Percentiles rank a stretch among this genome's conserved stretches.
phyloP scores from a whole-genome alignment of 2,329 filamentous ascomycete species.

The Exophiala sp. region DNA sequence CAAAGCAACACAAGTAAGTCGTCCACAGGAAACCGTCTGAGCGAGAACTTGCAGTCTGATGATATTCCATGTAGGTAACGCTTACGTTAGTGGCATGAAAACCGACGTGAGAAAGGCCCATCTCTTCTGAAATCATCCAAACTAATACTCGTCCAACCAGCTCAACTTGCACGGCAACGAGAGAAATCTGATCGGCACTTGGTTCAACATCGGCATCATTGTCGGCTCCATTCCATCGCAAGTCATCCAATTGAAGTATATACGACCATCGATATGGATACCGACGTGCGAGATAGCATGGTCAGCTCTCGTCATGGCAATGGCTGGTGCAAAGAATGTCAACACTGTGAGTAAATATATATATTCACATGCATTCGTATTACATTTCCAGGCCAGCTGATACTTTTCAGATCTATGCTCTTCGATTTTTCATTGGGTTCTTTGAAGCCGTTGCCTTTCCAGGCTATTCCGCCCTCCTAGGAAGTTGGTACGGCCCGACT shows the following conservation, averaged over 20 bases:
- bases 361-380: too few species aligned
- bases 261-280: conserved; percentile 30
- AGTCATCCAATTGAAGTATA: conserved; percentile 5
- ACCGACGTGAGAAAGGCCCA: neutral
- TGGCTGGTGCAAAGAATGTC: conserved; percentile 2
- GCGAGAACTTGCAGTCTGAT: too few species aligned
- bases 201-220: neutral
- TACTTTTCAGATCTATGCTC: neutral
- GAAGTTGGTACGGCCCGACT: conserved; percentile 43
- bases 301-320: conserved; percentile 28
- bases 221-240: neutral
- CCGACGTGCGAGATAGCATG: conserved; percentile 31
- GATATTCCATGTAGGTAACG: too few species aligned
- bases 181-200: neutral
- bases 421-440: neutral
- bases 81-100: neutral
- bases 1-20: neutral
- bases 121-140: too few species aligned
- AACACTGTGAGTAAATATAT: neutral
- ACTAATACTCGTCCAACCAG: too few species aligned
- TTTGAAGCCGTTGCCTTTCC: conserved; percentile 27
- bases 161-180: neutral
- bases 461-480: conserved; percentile 32
- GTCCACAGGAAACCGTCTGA: too few species aligned
- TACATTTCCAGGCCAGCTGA: too few species aligned